Evolutionary conservation across 2,329 filamentous ascomycete species (phyloP).

Genomic region (Dactylellina sp.): DNA sequence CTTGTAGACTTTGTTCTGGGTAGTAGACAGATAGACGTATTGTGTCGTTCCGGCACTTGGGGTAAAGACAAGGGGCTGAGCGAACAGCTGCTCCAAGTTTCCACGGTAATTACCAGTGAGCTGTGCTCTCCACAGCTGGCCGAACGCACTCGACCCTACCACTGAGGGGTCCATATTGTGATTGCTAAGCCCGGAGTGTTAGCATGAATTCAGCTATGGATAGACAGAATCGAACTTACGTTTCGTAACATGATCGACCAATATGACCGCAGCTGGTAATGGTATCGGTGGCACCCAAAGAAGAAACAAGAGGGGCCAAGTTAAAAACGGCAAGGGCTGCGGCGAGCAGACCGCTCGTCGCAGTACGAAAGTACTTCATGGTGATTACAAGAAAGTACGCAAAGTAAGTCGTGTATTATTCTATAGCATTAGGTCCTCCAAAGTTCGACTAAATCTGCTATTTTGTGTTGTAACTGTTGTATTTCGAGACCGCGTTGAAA

Average conservation of each 20-base stretch:
- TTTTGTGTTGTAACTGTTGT: conserved; percentile 44
- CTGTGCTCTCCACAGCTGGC: conserved; percentile 68
- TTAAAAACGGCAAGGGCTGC: conserved; percentile 33
- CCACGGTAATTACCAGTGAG: conserved; percentile 69
- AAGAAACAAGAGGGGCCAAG: conserved; percentile 36
- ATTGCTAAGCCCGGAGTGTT: conserved; percentile 63
- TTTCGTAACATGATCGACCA: conserved; percentile 69
- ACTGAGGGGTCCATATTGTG: conserved; percentile 74
- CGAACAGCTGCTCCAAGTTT: conserved; percentile 68
- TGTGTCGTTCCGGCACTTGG: conserved; percentile 66
- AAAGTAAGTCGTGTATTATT: conserved; percentile 9
- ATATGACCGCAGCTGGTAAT: conserved; percentile 73
- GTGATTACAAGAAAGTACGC: conserved; percentile 42
- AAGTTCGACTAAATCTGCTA: conserved; percentile 13
- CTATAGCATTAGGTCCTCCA: conserved; percentile 44
- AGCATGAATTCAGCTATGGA: conserved; percentile 10
- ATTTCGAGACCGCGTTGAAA: conserved; percentile 29
- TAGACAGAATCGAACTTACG: conserved; percentile 42
- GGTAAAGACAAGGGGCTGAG: conserved; percentile 69
- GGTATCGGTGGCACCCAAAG: conserved; percentile 66
- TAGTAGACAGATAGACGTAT: conserved; percentile 70
- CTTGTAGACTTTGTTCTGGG: conserved; percentile 72
- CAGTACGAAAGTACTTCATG: conserved; percentile 53
- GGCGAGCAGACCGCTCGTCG: conserved; percentile 41
- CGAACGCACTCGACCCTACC: conserved; percentile 70